Base-by-base conservation (phyloP, 805 yeast species). In the Ogataea philodendri region DNA sequence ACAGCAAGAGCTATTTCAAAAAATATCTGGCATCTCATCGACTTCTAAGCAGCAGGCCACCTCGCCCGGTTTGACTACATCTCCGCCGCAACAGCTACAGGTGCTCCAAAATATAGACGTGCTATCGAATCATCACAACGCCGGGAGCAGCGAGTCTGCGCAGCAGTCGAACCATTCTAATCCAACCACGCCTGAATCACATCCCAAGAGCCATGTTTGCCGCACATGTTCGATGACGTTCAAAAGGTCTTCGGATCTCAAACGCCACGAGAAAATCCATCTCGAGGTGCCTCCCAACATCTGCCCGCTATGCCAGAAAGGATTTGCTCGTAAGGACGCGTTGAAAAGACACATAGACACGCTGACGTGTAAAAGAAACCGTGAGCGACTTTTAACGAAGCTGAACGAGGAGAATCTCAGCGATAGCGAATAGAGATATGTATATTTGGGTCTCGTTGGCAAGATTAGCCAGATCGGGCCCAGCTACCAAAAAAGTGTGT, bases 281-380 rank as follows among this genome's bases (percentile, higher is more conserved):
- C 60, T 81, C 30, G 69, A 78, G 15, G 75, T 81, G 2, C 74
- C 85, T 7, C 89, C 90, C 1, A 81, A 84, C 52, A 76, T 82
- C 30, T 84, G 94, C 59, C 76, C 80, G 5, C 61, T 68, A 11
- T 84, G 94, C 63, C 86, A 85, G 22, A 84, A 84, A 52, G 89
- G 93, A 0, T 84, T 84, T 67, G 90, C 93, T 2, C 64, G 94
- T 30, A 82, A 81, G 50, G 94, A 84, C 60, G 93, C 93, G 0
- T 64, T 84, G 48, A 84, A 83, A 54, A 66, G 94, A 47, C 94
- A 84, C 57, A 66, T 67, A 37, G 82, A 81, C 32, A 84, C 94
- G 0, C 61, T 80, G 42, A 84, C 93, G 0, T 84, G 94, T 63
- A 74, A 74, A 45, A 55, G 93, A 37, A 84, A 84, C 53, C 72